These are phyloP conservation scores for Colletotrichum musae DNA, from an alignment of 2,329 filamentous ascomycete species.

Conservation along the genomic window DNA sequence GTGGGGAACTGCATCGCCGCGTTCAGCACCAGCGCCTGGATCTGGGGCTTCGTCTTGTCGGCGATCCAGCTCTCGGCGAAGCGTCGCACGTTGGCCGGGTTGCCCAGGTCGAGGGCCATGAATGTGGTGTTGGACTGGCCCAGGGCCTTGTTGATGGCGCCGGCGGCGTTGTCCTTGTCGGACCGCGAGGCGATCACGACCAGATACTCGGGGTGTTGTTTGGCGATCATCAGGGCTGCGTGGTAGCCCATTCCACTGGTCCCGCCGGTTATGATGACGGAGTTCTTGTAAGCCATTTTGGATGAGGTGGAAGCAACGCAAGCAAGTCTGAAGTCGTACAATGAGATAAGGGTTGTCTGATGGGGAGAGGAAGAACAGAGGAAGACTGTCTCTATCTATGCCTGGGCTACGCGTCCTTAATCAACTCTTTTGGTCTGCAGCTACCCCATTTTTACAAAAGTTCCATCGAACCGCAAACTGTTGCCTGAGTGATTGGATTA, in stretches of 20 bases:
- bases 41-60: slow-evolving; percentile 53
- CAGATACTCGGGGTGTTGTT: slow-evolving; percentile 54
- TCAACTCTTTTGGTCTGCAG: too few relatives aligned
- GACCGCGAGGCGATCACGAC: slow-evolving; percentile 61
- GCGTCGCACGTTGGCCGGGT: slow-evolving; percentile 54
- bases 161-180: slow-evolving; percentile 56
- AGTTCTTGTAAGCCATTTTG: slow-evolving; percentile 31
- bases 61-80: slow-evolving; percentile 56
- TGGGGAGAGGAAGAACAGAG: too few relatives aligned
- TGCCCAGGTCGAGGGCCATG: slow-evolving; percentile 60
- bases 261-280: slow-evolving; percentile 62
- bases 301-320: too few relatives aligned
- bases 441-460: too few relatives aligned
- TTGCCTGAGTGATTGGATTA: too few relatives aligned
- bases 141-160: slow-evolving; percentile 58
- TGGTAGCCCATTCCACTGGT: slow-evolving; percentile 61
- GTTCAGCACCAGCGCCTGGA: slow-evolving; percentile 53
- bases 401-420: too few relatives aligned
- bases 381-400: too few relatives aligned
- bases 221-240: slow-evolving; percentile 56
- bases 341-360: too few relatives aligned
- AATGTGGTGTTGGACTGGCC: slow-evolving; percentile 58
- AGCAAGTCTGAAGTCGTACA: too few relatives aligned
- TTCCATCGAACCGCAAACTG: too few relatives aligned
- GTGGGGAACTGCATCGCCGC: slow-evolving; percentile 52